Evolutionary conservation across 257 asterid species (phyloP).

Genomic region (Hygrophila difformis): DNA sequence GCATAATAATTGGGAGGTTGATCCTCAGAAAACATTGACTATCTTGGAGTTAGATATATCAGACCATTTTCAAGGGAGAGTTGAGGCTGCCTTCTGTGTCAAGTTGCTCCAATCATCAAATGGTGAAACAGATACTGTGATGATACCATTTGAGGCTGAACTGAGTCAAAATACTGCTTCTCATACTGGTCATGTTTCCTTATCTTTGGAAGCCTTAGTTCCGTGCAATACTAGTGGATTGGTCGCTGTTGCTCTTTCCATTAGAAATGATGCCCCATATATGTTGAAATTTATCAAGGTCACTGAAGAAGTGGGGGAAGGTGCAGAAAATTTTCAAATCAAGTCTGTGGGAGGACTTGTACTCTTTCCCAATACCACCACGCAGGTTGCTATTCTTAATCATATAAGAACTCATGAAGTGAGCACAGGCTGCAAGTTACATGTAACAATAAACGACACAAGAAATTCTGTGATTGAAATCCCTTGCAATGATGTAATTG

Average conservation of each 20-base stretch:
- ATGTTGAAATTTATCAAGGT: constrained; percentile 43
- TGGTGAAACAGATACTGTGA: constrained; percentile 37
- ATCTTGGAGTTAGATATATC: constrained; percentile 61
- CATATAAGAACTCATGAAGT: no score
- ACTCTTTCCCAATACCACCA: constrained; percentile 51
- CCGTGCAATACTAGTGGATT: constrained; percentile 35
- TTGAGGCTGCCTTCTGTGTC: constrained; percentile 56
- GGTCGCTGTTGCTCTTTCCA: constrained; percentile 29
- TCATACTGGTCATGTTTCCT: constrained; percentile 25
- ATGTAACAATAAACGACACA: no score
- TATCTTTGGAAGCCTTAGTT: constrained; percentile 33
- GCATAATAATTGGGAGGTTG: constrained; percentile 57
- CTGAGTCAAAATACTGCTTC: constrained; percentile 24
- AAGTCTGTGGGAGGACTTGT: constrained; percentile 56
- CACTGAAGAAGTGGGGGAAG: constrained; percentile 30
- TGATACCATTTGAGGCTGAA: constrained; percentile 77
- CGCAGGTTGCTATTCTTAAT: no score
- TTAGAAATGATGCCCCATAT: constrained; percentile 42
- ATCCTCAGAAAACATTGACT: constrained; percentile 46
- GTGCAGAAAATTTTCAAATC: constrained; percentile 28
- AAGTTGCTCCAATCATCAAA: constrained; percentile 50
- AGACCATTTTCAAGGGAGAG: constrained; percentile 39
- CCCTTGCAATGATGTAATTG: no score
- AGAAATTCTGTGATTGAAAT: no score
- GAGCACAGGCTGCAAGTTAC: no score